phyloP scores from a whole-genome alignment of 257 asterid species.

The Rauvolfia tetraphylla region DNA sequence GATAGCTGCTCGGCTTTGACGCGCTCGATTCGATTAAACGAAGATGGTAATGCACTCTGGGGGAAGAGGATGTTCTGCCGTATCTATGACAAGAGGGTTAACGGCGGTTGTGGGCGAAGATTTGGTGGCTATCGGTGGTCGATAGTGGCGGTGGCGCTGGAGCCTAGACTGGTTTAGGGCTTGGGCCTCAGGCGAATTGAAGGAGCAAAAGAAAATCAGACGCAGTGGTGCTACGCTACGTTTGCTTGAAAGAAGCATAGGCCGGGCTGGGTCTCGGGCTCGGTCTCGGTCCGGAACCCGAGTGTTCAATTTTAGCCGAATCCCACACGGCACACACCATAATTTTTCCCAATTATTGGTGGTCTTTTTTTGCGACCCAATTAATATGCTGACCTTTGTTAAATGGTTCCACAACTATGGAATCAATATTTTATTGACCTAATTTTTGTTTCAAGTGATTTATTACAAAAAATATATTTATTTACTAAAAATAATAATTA shows the following conservation, averaged over 20 bases:
- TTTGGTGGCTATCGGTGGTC: not conserved
- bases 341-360: too few relatives aligned
- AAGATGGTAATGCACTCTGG: not conserved
- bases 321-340: too few relatives aligned
- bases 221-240: too few relatives aligned
- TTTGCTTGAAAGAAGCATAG: not conserved
- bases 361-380: too few relatives aligned
- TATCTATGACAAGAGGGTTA: not conserved
- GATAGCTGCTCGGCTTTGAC: not conserved
- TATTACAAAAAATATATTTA: too few relatives aligned
- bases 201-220: not conserved
- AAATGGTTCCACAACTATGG: too few relatives aligned
- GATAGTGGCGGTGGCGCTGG: slow-evolving; percentile 3
- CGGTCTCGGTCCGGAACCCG: too few relatives aligned
- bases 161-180: slow-evolving; percentile 7
- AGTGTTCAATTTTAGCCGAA: not conserved
- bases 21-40: not conserved
- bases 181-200: not conserved
- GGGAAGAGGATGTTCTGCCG: not conserved
- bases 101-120: not conserved
- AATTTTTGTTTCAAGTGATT: too few relatives aligned
- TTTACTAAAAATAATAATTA: too few relatives aligned
- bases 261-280: not conserved
- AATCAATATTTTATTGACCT: too few relatives aligned
- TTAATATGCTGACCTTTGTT: too few relatives aligned